Conservation (phyloP, 345 rosid species). For the Salix udensis region DNA sequence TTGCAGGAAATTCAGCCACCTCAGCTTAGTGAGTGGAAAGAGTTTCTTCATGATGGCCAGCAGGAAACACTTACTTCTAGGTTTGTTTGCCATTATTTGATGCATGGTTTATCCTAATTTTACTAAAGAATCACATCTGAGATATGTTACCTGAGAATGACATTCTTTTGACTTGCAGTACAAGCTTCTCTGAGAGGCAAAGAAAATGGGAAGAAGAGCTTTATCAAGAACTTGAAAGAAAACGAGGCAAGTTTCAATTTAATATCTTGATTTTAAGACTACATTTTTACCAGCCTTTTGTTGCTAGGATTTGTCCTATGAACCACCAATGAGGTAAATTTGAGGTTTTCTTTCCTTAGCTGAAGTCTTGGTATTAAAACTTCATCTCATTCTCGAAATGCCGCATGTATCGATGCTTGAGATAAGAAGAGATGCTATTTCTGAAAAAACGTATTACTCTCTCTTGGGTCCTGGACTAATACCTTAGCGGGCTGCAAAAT, state of each 20-base stretch:
- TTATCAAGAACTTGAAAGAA: constrained; percentile 29
- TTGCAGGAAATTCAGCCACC: constrained; percentile 57
- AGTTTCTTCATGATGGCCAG: constrained; percentile 9
- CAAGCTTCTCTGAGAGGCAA: constrained; percentile 25
- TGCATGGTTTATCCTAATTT: not conserved
- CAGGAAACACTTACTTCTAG: constrained; percentile 17
- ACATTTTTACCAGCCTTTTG: not conserved
- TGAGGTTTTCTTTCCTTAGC: not conserved
- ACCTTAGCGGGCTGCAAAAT: not conserved
- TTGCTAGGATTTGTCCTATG: not conserved
- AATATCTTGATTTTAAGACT: not conserved
- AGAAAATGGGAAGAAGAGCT: constrained; percentile 36
- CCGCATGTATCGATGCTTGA: not conserved
- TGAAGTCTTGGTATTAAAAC: not conserved
- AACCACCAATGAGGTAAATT: not conserved
- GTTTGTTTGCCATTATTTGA: not conserved
- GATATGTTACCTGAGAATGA: constrained; percentile 11
- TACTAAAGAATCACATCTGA: not conserved
- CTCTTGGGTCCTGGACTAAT: not conserved
- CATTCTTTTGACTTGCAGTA: constrained; percentile 15
- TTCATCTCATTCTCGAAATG: not conserved
- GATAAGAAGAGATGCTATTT: not conserved
- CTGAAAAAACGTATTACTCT: not conserved
- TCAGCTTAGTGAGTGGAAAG: constrained; percentile 44
- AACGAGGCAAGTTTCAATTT: constrained; percentile 23